phyloP scores from a whole-genome alignment of 2,329 filamentous ascomycete genomes.

The Tolypocladium endophyticum region DNA sequence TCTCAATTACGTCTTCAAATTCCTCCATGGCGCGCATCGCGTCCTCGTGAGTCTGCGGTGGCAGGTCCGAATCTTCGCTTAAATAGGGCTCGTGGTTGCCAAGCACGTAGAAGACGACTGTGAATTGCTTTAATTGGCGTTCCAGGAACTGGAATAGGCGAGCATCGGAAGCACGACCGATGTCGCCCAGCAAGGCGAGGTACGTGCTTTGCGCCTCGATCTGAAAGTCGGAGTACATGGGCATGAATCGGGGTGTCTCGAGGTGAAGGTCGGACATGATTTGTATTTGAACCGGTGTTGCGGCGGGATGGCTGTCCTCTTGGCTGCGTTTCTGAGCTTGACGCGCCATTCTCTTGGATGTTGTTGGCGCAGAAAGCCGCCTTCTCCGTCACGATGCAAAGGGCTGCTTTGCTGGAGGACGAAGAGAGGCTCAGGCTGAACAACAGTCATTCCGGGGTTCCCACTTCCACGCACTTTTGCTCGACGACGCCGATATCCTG shows the following conservation, averaged over 20 bases:
- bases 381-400: too few species aligned
- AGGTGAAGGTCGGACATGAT: slow-evolving; percentile 31
- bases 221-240: slow-evolving; percentile 22
- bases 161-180: slow-evolving; percentile 22
- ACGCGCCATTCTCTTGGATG: neutral
- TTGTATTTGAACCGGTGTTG: neutral
- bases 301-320: neutral
- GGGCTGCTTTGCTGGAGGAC: too few species aligned
- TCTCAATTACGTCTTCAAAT: neutral
- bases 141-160: neutral
- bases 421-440: neutral
- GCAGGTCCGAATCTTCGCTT: neutral
- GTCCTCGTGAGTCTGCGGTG: neutral
- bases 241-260: slow-evolving; percentile 26
- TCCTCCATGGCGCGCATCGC: neutral
- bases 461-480: too few species aligned
- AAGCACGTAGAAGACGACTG: neutral
- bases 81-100: neutral
- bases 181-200: slow-evolving; percentile 37
- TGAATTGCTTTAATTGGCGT: neutral
- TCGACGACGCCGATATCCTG: too few species aligned
- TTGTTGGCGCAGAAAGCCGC: neutral
- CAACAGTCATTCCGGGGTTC: neutral
- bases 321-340: neutral
- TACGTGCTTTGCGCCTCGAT: slow-evolving; percentile 28